phyloP scores from a whole-genome alignment of 2,329 filamentous ascomycete genomes.

The Hirsutella rhossiliensis region DNA sequence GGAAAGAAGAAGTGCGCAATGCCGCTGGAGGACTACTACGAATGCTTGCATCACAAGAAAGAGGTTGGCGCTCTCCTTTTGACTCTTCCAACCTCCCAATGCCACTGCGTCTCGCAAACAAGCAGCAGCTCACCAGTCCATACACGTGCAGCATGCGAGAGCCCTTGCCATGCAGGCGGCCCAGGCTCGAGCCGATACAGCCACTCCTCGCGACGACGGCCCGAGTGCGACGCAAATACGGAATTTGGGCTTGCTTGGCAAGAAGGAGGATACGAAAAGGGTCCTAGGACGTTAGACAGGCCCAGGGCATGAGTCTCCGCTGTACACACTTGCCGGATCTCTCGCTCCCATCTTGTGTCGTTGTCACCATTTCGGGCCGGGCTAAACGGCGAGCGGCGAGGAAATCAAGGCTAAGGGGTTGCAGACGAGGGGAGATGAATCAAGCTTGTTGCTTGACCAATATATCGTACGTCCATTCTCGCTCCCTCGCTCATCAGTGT shows the following conservation, averaged over 20 bases:
- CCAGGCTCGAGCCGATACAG: conserved; percentile 67
- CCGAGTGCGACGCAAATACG: conserved; percentile 79
- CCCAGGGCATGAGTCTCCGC: not conserved
- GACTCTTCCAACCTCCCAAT: not conserved
- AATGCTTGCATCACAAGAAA: conserved; percentile 97
- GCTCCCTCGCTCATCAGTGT: no score
- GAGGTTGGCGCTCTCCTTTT: conserved; percentile 52
- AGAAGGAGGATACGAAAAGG: conserved; percentile 67
- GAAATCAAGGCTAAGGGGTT: no score
- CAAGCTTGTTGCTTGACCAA: no score
- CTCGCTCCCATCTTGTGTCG: no score
- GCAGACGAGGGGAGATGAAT: no score
- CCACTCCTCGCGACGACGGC: conserved; percentile 65
- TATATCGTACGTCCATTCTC: no score
- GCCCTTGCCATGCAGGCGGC: conserved; percentile 69
- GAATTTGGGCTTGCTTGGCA: conserved; percentile 71
- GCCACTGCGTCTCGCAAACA: not conserved
- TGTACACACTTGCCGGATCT: no score
- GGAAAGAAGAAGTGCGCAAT: conserved; percentile 82
- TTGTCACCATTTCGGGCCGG: no score
- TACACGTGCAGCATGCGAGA: conserved; percentile 54
- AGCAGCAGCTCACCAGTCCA: not conserved
- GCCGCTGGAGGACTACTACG: conserved; percentile 91
- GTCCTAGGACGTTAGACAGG: conserved; percentile 27
- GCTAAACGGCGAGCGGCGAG: no score